Base-by-base conservation (phyloP, 2,329 filamentous ascomycete genomes). In the Lecanicillium sp. region DNA sequence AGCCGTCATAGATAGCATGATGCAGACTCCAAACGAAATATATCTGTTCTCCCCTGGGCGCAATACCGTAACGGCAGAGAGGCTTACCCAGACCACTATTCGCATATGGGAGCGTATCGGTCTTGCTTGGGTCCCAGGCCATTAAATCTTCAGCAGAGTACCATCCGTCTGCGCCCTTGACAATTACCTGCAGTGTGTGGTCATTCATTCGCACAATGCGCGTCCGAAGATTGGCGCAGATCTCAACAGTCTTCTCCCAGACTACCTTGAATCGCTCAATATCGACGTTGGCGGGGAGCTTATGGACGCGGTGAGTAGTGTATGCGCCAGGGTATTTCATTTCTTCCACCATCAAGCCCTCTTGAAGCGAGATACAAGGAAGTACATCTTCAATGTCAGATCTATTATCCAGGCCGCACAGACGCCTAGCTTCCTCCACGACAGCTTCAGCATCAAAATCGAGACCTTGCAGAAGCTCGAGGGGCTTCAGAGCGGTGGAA, bases 281-380 rank as follows among this genome's bases (percentile, higher is more conserved):
- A 2, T 59, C 50, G 2, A 53, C 32, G 10, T 41, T 4, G 1
- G n/a, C 29, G 0, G 52, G 44, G 1, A 59, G 9, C 9, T 48
- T 24, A 30, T 54, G 47, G 12, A 52, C 44, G 36, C 42, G 53
- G 10, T 55, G 42, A 4, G 51, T 43, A 8, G 54, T 44, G 40
- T 59, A 59, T 15, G 52, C 52, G 2, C 57, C 56, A 0, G 54
- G 50, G 3, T 55, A 52, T 19, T 57, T 58, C 3, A 53, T 52
- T 7, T 55, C 53, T 20, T 58, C 51, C 6, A 55, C 57, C 40
- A 71, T 58, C 2, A 71, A 58, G 6, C 65, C 66, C 51, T 67
- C 65, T 40, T 71, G 68, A 2, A 70, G 56, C 4, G 62, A 56
- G 6, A 64, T 65, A 51, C 63, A 65, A 7, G 67, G 68, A 40